A percentile compares a stretch with the other conserved stretches of the same genome.
Conservation (phyloP, 2,329 filamentous ascomycete genomes). For the Pseudogymnoascus pannorum region DNA sequence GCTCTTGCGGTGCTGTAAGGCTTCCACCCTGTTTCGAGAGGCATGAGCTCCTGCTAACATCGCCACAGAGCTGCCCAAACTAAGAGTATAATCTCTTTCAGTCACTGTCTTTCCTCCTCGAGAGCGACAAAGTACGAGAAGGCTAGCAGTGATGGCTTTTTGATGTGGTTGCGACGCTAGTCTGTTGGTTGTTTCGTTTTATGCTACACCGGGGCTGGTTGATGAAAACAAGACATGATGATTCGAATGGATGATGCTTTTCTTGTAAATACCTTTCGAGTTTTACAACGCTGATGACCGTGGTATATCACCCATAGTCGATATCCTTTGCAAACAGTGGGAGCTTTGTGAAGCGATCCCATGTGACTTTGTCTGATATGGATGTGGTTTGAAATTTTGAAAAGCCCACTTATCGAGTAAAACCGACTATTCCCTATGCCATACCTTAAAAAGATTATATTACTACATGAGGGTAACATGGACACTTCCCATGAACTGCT, state of each 20-base stretch:
- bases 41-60: background rate
- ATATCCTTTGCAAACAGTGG: background rate
- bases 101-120: background rate
- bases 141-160: slow-evolving; percentile 14
- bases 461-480: background rate
- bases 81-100: slow-evolving; percentile 4
- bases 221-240: slow-evolving; percentile 3
- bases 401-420: background rate
- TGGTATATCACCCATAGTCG: background rate
- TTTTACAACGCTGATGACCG: background rate
- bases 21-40: background rate
- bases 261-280: slow-evolving; percentile 1
- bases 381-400: background rate
- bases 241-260: slow-evolving; percentile 1
- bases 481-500: background rate
- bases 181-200: background rate
- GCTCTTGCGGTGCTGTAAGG: slow-evolving; percentile 8
- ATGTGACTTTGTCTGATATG: background rate
- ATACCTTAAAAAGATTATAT: background rate
- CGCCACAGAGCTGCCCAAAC: slow-evolving; percentile 5
- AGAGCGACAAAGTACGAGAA: slow-evolving; percentile 28
- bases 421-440: background rate
- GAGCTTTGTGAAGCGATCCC: background rate
- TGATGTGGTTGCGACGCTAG: background rate
- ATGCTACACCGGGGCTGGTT: background rate